Evolutionary conservation across 179 eudicot species (phyloP).

Genomic region (Beta macrorhiza): DNA sequence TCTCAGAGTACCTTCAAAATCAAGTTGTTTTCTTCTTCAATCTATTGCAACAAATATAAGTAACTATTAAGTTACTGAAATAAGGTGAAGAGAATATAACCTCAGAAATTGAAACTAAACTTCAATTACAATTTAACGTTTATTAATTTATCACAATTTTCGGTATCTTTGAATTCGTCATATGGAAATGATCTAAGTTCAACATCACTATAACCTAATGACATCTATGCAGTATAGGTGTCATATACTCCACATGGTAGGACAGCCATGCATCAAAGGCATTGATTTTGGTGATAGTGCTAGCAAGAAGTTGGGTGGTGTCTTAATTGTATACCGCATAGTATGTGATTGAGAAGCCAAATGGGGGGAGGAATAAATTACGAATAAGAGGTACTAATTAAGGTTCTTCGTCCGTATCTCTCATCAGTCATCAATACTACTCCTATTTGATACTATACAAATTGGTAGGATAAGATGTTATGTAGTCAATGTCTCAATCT

Average conservation of each 20-base stretch:
- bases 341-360: slow-evolving; percentile 22
- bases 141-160: too few relatives aligned
- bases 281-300: slow-evolving; percentile 20
- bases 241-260: not conserved
- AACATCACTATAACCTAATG: not conserved
- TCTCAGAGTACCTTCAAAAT: too few relatives aligned
- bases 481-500: not conserved
- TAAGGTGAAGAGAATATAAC: too few relatives aligned
- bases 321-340: slow-evolving; percentile 2
- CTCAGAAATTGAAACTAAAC: not conserved
- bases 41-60: too few relatives aligned
- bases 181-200: not conserved
- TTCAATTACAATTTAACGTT: not conserved
- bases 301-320: slow-evolving; percentile 26
- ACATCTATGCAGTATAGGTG: not conserved
- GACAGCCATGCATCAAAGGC: slow-evolving; percentile 11
- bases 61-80: too few relatives aligned
- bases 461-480: not conserved
- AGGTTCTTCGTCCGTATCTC: slow-evolving; percentile 18
- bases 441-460: too few relatives aligned
- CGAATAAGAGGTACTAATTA: not conserved
- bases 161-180: not conserved
- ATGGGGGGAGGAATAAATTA: not conserved
- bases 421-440: not conserved
- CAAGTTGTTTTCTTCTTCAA: too few relatives aligned